Conservation (phyloP, 257 asterid species). For the Paulownia fortunei region DNA sequence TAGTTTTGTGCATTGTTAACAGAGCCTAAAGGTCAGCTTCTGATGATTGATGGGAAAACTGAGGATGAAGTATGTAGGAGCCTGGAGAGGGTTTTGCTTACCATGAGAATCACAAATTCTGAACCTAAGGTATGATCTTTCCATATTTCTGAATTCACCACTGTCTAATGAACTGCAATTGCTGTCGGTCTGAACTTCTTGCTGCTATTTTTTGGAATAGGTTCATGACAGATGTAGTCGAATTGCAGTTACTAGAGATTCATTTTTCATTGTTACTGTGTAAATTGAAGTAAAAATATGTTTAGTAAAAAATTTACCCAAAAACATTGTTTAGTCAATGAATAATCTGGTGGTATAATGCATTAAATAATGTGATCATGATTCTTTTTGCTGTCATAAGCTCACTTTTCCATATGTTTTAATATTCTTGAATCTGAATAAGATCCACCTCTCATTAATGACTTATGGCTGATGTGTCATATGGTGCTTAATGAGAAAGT, state of each 20-base stretch:
- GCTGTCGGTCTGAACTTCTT: slow-evolving; percentile 30
- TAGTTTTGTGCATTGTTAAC: slow-evolving; percentile 42
- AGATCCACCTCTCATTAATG: neutral
- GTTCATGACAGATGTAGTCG: slow-evolving; percentile 8
- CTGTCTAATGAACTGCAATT: slow-evolving; percentile 16
- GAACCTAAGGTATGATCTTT: slow-evolving; percentile 78
- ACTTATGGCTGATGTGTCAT: neutral
- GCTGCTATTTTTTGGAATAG: slow-evolving; percentile 25
- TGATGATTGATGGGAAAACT: slow-evolving; percentile 88
- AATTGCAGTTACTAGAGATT: neutral
- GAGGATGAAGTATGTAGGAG: slow-evolving; percentile 90
- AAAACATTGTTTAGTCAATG: neutral
- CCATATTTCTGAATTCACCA: neutral
- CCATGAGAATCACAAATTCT: slow-evolving; percentile 88
- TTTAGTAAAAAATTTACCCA: neutral
- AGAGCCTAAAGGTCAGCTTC: slow-evolving; percentile 99
- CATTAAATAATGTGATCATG: neutral
- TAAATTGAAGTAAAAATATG: neutral
- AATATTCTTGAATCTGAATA: neutral
- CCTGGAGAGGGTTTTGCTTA: slow-evolving; percentile 93
- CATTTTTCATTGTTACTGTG: slow-evolving; percentile 3
- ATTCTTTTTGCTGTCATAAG: neutral
- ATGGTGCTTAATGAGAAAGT: neutral
- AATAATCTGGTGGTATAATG: slow-evolving; percentile 17
- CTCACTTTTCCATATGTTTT: neutral